phyloP scores from a whole-genome alignment of 768 basidiomycete species.

The Lyophyllum shimeji region DNA sequence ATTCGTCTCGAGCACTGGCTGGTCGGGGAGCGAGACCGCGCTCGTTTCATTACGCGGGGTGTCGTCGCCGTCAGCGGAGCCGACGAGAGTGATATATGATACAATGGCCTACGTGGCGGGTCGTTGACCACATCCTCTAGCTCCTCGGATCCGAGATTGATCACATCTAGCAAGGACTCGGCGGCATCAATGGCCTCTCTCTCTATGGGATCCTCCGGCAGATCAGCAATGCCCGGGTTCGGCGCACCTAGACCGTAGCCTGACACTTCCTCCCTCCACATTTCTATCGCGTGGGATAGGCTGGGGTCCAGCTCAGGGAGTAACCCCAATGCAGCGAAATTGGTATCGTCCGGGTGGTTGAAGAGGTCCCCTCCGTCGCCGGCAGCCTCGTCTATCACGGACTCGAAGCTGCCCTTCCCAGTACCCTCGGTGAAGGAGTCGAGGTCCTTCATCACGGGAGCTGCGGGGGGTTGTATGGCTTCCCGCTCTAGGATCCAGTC shows the following conservation, averaged over 20 bases:
- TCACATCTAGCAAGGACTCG: constrained; percentile 8
- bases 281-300: constrained; percentile 29
- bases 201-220: constrained; percentile 14
- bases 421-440: constrained; percentile 65
- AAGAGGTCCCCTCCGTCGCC: constrained; percentile 36
- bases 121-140: constrained; percentile 1
- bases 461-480: constrained; percentile 33
- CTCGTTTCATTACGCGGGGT: constrained; percentile 19
- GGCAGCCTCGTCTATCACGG: constrained; percentile 33
- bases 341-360: constrained; percentile 24
- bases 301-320: constrained; percentile 26
- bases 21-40: constrained; percentile 17
- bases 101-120: constrained; percentile 8
- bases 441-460: constrained; percentile 53
- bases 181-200: constrained; percentile 13
- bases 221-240: constrained; percentile 4
- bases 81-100: constrained; percentile 13
- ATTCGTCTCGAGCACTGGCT: constrained; percentile 6
- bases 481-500: constrained; percentile 4
- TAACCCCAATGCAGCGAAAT: constrained; percentile 28
- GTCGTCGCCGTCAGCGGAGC: constrained; percentile 7
- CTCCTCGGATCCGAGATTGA: constrained; percentile 8
- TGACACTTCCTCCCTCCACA: constrained; percentile 45
- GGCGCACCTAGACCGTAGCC: constrained; percentile 19
- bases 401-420: constrained; percentile 52